Evolutionary conservation across 208 protist genomes (phyloP).

Genomic region (Acanthamoeba divionensis): DNA sequence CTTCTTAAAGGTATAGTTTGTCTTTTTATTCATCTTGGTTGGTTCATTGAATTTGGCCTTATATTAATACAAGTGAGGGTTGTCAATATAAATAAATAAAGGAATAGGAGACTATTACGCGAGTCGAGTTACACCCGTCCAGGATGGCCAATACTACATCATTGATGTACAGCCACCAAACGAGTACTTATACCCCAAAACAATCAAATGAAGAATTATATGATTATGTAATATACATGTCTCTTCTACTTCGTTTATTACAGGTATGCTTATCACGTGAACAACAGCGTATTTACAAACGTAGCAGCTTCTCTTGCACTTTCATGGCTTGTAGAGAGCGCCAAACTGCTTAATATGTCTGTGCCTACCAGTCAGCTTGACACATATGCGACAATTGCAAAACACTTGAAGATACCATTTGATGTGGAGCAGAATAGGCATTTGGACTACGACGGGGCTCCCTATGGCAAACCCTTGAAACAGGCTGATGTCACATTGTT

Average conservation of each 20-base stretch:
- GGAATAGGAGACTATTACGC: too few relatives aligned
- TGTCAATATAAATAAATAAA: too few relatives aligned
- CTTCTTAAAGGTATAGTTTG: neutral
- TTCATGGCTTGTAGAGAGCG: neutral
- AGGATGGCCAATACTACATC: constrained; percentile 36
- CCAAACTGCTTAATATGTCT: neutral
- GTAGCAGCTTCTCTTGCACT: neutral
- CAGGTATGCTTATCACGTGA: constrained; percentile 9
- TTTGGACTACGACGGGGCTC: constrained; percentile 1
- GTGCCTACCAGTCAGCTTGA: neutral
- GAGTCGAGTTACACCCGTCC: too few relatives aligned
- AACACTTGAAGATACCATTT: constrained; percentile 35
- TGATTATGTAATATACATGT: too few relatives aligned
- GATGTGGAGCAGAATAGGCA: neutral
- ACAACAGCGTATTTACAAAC: constrained; percentile 36
- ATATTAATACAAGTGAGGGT: too few relatives aligned
- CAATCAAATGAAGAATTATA: too few relatives aligned
- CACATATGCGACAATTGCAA: neutral
- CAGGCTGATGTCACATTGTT: constrained; percentile 50
- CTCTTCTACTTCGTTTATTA: too few relatives aligned
- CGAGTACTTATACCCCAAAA: too few relatives aligned
- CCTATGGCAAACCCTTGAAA: constrained; percentile 10
- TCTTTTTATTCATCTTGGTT: too few relatives aligned
- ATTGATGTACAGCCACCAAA: constrained; percentile 39
- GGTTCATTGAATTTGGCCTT: too few relatives aligned